Percentiles rank a stretch among this genome's conserved stretches.
Evolutionary conservation across 345 rosid species (phyloP).

Genomic region (Passiflora organensis): DNA sequence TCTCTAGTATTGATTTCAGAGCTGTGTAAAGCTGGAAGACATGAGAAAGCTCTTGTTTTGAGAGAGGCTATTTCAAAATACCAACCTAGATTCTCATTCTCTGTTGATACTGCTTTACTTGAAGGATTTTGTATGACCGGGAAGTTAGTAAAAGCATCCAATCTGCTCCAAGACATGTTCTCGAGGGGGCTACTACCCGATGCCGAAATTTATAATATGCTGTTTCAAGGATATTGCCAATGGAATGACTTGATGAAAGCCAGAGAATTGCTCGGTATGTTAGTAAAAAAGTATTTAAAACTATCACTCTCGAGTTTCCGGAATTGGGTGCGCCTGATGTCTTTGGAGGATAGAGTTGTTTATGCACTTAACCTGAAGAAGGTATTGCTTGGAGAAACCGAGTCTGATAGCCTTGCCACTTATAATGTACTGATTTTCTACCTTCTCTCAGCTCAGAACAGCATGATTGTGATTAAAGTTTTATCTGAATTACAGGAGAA

Average conservation of each 20-base stretch:
- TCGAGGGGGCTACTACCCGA: slow-evolving; percentile 31
- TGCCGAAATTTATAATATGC: slow-evolving; percentile 29
- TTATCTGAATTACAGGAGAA: slow-evolving; percentile 43
- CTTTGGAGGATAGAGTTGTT: slow-evolving; percentile 34
- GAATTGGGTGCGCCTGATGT: slow-evolving; percentile 42
- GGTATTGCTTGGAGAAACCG: slow-evolving; percentile 36
- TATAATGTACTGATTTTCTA: slow-evolving; percentile 57
- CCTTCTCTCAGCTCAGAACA: slow-evolving; percentile 39
- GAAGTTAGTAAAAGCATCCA: slow-evolving; percentile 43
- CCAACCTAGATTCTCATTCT: slow-evolving; percentile 26
- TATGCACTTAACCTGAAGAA: slow-evolving; percentile 47
- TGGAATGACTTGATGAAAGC: slow-evolving; percentile 35
- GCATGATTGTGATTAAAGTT: slow-evolving; percentile 27
- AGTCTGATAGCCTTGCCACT: slow-evolving; percentile 21
- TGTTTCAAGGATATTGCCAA: slow-evolving; percentile 49
- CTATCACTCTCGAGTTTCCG: slow-evolving; percentile 46
- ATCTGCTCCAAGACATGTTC: slow-evolving; percentile 29
- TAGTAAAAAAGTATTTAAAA: slow-evolving; percentile 40
- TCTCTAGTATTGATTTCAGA: slow-evolving; percentile 45
- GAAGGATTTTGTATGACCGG: slow-evolving; percentile 49
- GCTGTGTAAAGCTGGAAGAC: slow-evolving; percentile 36
- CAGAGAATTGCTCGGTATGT: slow-evolving; percentile 36
- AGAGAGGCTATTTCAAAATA: slow-evolving; percentile 24
- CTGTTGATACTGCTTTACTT: slow-evolving; percentile 37
- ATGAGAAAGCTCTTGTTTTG: slow-evolving; percentile 33